Conservation (phyloP, 2,329 filamentous ascomycete genomes). For the Claviceps spartinae region DNA sequence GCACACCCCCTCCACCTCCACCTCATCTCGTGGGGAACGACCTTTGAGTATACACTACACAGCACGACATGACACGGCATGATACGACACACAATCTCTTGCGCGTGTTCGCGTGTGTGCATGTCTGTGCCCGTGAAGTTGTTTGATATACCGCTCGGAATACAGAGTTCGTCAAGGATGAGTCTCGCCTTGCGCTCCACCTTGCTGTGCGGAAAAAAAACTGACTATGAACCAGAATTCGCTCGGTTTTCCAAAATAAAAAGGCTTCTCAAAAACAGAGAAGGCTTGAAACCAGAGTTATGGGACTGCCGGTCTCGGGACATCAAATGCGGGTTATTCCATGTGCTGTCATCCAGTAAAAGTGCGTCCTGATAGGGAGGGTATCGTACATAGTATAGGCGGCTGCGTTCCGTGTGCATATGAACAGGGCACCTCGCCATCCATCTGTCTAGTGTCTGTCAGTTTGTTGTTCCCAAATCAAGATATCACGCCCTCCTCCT, state of each 20-base stretch:
- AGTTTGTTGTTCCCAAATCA: neutral
- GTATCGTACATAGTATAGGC: slow-evolving; percentile 8
- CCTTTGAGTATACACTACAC: no score
- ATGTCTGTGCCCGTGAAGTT: neutral
- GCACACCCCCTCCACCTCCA: no score
- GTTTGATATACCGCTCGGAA: slow-evolving; percentile 56
- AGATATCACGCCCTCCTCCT: neutral
- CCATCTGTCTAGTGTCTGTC: slow-evolving; percentile 13
- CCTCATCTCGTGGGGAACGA: no score
- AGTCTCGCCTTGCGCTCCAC: slow-evolving; percentile 65
- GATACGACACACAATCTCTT: neutral
- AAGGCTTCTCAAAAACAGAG: neutral
- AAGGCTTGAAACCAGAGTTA: neutral
- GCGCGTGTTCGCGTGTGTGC: neutral
- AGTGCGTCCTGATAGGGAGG: neutral
- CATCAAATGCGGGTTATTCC: neutral
- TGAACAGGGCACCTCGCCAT: neutral
- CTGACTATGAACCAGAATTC: neutral
- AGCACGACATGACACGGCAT: no score
- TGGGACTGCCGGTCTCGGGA: neutral
- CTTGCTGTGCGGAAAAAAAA: slow-evolving; percentile 52
- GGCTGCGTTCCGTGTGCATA: neutral
- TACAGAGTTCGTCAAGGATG: slow-evolving; percentile 62
- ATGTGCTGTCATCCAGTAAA: no score
- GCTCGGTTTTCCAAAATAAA: neutral